These are phyloP conservation scores for Cyclanthera cordifolia DNA, from an alignment of 306 rosid species.

Conservation along the genomic window DNA sequence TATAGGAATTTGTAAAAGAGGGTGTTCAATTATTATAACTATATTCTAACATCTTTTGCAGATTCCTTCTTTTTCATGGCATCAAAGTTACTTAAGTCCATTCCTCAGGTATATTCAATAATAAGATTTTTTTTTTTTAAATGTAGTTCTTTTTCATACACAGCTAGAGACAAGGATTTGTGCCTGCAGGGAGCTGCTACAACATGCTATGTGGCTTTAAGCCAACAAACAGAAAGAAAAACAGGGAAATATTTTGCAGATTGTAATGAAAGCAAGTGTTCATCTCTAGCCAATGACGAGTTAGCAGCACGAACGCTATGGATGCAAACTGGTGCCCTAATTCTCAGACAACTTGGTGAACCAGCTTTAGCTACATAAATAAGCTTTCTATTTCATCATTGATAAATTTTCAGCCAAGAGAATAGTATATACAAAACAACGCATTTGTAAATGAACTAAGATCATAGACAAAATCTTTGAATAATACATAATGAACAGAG, in stretches of 20 bases:
- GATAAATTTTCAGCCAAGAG: neutral
- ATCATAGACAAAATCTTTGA: neutral
- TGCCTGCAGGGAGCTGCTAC: conserved; percentile 67
- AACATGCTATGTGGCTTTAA: conserved; percentile 73
- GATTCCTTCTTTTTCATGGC: conserved; percentile 77
- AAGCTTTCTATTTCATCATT: neutral
- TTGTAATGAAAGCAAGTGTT: conserved; percentile 66
- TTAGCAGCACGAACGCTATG: conserved; percentile 56
- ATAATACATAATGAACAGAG: no score
- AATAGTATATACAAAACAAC: neutral
- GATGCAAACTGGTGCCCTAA: conserved; percentile 49
- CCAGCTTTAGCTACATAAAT: conserved; percentile 15
- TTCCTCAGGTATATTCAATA: conserved; percentile 50
- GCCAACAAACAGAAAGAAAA: conserved; percentile 47
- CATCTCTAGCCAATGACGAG: conserved; percentile 65
- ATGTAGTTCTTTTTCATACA: neutral
- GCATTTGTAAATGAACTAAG: neutral
- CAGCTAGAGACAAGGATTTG: neutral
- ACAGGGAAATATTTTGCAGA: conserved; percentile 73
- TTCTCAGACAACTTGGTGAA: conserved; percentile 42
- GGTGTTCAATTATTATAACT: neutral
- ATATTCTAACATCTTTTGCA: conserved; percentile 25
- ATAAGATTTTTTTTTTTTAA: no score
- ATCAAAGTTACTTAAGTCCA: conserved; percentile 63
- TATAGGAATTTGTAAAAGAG: neutral